phyloP scores from a whole-genome alignment of 352 stramenopile genomes.

The Phytopythium aichiense region DNA sequence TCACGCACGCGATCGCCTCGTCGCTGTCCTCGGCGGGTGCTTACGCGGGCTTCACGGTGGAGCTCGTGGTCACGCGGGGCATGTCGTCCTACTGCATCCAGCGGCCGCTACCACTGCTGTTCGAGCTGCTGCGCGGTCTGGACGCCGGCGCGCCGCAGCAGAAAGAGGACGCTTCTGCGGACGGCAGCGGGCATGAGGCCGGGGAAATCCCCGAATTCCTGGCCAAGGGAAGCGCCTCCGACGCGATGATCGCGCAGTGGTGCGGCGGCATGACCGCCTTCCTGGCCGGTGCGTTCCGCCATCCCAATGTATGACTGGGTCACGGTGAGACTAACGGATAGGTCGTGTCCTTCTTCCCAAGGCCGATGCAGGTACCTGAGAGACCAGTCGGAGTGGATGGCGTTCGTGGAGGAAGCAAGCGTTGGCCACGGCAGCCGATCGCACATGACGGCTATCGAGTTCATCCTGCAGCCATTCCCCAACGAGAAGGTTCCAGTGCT shows the following conservation, averaged over 20 bases:
- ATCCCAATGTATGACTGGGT: too few species aligned
- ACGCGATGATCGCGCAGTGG: constrained; percentile 59
- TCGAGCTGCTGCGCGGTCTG: constrained; percentile 30
- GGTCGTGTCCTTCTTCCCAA: too few species aligned
- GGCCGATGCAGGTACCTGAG: constrained; percentile 24
- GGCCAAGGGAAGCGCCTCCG: constrained; percentile 36
- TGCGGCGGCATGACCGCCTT: constrained; percentile 60
- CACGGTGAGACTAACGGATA: too few species aligned
- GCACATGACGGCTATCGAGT: constrained; percentile 81
- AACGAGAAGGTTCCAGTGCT: constrained; percentile 61
- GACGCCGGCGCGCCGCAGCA: constrained; percentile 9
- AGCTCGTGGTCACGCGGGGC: constrained; percentile 59
- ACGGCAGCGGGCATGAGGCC: too few species aligned
- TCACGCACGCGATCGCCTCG: constrained; percentile 33
- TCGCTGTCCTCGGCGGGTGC: constrained; percentile 27
- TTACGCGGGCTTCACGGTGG: constrained; percentile 38
- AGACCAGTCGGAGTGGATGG: constrained; percentile 42
- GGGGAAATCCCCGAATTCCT: constrained; percentile 55
- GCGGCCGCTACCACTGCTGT: constrained; percentile 34
- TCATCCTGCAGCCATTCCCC: constrained; percentile 78
- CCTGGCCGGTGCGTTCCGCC: constrained; percentile 32
- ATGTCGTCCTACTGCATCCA: constrained; percentile 50
- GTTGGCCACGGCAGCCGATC: constrained; percentile 41
- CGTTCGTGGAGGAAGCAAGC: constrained; percentile 45
- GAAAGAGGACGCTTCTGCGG: too few species aligned